Evolutionary conservation across 2,329 filamentous ascomycete species (phyloP), one percentile per base, ranked within the genome.

Genomic region (Ophiostoma himal-ulmi): DNA sequence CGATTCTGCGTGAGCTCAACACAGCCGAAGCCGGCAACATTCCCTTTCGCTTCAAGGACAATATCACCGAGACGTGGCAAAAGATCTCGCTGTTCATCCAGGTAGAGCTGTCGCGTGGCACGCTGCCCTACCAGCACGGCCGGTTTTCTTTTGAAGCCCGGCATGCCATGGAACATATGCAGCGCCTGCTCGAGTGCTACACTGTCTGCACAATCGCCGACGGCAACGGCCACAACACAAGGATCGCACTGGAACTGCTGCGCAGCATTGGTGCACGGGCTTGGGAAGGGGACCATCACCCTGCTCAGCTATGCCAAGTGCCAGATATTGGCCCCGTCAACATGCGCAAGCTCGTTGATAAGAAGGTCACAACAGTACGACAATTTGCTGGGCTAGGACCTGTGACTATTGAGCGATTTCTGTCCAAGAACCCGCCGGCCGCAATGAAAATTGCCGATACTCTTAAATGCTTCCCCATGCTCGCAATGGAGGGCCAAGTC

Each of bases 21-120:
- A 88, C 87, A 71, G 88, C 85, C 1, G 82, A 83, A 0, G 86
- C 11, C 65, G 17, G 54, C 66, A 54, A 86, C 20, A 89, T 94
- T 71, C 88, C 88, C 52, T 93, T 89, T 77, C 88, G 89, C 0
- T 85, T 95, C 67, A 89, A 88, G 70, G 88, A 89, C 70, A 88
- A 89, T 26, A 79, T 95, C 17, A 85, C 85, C 10, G 81, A 86
- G 5, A 83, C 87, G 1, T 84, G 87, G 41, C 92, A 96, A 77
- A 96, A 96, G 75, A 84, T 92, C 1, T 93, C 88, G 2, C 80
- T 96, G 3, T 84, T 94, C 36, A 84, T 95, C n/a, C 92, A 96
- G 77, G 84, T 88, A 2, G 86, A 91, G 70, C 84, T 96, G 13
- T 20, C 85, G 82, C 36, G 82, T 89, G 17, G 89, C 92, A 1